Conservation (phyloP, 257 asterid species). For the Nicotiana sylvestris region DNA sequence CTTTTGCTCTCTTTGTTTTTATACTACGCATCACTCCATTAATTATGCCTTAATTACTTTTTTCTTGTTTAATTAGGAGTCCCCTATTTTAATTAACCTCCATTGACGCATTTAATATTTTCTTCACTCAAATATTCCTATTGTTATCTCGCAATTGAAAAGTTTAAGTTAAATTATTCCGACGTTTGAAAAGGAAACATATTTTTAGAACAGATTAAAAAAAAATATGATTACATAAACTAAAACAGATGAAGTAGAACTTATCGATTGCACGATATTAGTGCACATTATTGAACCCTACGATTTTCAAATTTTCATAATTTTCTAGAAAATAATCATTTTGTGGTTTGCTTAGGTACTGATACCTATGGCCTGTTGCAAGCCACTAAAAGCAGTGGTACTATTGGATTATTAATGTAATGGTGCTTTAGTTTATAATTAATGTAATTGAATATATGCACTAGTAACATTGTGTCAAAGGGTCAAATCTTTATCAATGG, state of each 20-base stretch:
- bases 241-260: too few relatives aligned
- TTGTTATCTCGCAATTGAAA: too few relatives aligned
- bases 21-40: neutral
- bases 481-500: neutral
- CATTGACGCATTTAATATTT: too few relatives aligned
- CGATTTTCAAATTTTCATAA: neutral
- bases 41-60: neutral
- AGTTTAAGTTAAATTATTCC: too few relatives aligned
- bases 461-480: neutral
- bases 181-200: too few relatives aligned
- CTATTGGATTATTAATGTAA: neutral
- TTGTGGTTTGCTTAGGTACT: neutral
- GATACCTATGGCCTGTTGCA: neutral
- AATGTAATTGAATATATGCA: neutral
- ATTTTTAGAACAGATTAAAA: too few relatives aligned
- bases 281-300: neutral
- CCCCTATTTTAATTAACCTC: too few relatives aligned
- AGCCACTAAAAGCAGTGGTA: neutral
- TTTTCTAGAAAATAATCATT: neutral
- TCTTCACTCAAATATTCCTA: too few relatives aligned
- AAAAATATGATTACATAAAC: too few relatives aligned
- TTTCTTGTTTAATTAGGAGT: neutral
- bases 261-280: neutral
- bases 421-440: neutral
- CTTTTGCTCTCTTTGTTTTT: neutral